These are phyloP conservation scores for Leccinum boreale DNA, from an alignment of 768 basidiomycete genomes.

Conservation along the genomic window DNA sequence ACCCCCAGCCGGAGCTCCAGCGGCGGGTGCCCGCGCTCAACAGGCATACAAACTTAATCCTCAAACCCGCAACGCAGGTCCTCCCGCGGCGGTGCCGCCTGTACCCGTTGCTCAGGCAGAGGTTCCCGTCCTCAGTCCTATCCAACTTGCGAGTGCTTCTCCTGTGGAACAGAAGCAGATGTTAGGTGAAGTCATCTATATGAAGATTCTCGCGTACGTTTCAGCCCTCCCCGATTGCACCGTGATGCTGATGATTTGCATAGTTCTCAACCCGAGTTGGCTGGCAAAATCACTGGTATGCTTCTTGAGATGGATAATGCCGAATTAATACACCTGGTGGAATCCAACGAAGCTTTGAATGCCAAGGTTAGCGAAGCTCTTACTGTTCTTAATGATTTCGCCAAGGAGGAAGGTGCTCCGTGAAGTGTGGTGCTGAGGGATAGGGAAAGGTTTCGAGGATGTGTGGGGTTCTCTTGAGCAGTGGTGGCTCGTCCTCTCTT, in stretches of 20 bases:
- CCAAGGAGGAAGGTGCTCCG: slow-evolving; percentile 37
- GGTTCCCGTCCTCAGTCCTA: slow-evolving; percentile 57
- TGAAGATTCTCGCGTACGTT: slow-evolving; percentile 78
- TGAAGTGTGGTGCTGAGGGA: slow-evolving; percentile 1
- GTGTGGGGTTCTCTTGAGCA: slow-evolving; percentile 34
- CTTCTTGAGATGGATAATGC: slow-evolving; percentile 97
- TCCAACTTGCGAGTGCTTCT: slow-evolving; percentile 54
- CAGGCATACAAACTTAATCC: slow-evolving; percentile 33
- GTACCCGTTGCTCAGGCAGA: slow-evolving; percentile 46
- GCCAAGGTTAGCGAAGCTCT: slow-evolving; percentile 93
- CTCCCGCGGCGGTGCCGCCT: slow-evolving; percentile 31
- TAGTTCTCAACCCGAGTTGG: slow-evolving; percentile 85
- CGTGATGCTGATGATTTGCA: slow-evolving; percentile 7
- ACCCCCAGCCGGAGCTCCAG: slow-evolving; percentile 44
- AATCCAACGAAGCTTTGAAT: slow-evolving; percentile 76
- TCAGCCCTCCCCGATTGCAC: neutral
- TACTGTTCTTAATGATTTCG: slow-evolving; percentile 81
- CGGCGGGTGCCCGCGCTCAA: slow-evolving; percentile 37
- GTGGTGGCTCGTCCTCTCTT: slow-evolving; percentile 48
- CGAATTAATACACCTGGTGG: slow-evolving; percentile 88
- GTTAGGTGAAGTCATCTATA: slow-evolving; percentile 95
- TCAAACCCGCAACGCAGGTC: slow-evolving; percentile 35
- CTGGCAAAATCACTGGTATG: slow-evolving; percentile 99
- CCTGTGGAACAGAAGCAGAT: slow-evolving; percentile 97
- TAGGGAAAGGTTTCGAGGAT: slow-evolving; percentile 7